Evolutionary conservation across 352 stramenopile species (phyloP), one percentile per base, ranked within the genome.

Genomic region (Phytopythium helicoides): DNA sequence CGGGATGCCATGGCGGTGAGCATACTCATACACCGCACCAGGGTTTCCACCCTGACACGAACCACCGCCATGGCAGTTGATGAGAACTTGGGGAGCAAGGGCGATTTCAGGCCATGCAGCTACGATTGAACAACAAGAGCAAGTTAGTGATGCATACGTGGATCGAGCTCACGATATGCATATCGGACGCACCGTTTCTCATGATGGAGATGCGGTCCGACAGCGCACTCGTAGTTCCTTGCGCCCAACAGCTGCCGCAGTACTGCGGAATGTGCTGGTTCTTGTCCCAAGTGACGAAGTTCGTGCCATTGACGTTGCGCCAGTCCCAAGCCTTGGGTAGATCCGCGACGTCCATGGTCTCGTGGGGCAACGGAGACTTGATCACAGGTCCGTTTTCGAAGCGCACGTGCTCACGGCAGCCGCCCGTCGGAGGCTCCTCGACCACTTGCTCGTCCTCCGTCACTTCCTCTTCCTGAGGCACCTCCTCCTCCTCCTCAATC

Each of bases 211-310:
- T 96, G n/a, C 89, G 88, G 58, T 97, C 89, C 16, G 88, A 94
- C 15, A 97, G 66, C 22, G 87, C 80, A 37, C 83, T 95, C 19
- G 86, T 95, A 11, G 88, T 93, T 26, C 84, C 89, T 33, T 97
- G 88, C 0, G 89, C 88, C 91, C 91, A 97, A 73, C 89, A 97
- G 41, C 83, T 95, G n/a, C 88, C 87, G 48, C 91, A 97, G 68
- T 97, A 97, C 40, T 86, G 66, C 23, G 96, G 96, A 52, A 99
- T 98, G 71, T 99, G 97, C 68, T 99, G 97, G 75, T 99, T 99
- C 62, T 98, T 95, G 66, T 96, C 93, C 79, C 95, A 97, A n/a
- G 96, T 99, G 18, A 98, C 80, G 65, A 95, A 98, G 70, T 88
- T 96, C 58, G 81, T 90, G 44, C 96, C 95, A 58, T 97, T 78